A percentile compares a stretch with the other conserved stretches of the same genome.
Evolutionary conservation across 164 flowering plant species (phyloP).

Genomic region (Cinnamomum chago): DNA sequence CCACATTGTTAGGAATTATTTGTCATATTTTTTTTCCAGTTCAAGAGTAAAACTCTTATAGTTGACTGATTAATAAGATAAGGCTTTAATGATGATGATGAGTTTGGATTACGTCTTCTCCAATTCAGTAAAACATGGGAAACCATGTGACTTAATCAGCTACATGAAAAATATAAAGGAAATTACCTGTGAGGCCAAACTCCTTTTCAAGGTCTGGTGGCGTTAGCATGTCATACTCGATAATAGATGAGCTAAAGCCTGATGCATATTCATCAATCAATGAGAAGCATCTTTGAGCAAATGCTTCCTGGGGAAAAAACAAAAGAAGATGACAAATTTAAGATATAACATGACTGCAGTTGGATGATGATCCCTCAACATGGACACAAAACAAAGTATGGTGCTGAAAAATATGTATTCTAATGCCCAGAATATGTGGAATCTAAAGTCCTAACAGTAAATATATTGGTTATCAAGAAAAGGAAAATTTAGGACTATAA

Average conservation of each 20-base stretch:
- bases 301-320: constrained; percentile 51
- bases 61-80: neutral
- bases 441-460: neutral
- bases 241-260: constrained; percentile 82
- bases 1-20: too few relatives aligned
- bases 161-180: neutral
- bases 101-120: neutral
- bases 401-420: too few relatives aligned
- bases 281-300: constrained; percentile 79
- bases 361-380: neutral
- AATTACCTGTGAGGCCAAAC: constrained; percentile 81
- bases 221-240: constrained; percentile 89
- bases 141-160: neutral
- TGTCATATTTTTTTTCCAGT: too few relatives aligned
- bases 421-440: neutral
- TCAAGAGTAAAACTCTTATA: too few relatives aligned
- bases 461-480: neutral
- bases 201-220: constrained; percentile 94
- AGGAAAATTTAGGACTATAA: neutral
- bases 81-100: neutral
- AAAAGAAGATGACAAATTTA: too few relatives aligned
- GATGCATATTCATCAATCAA: constrained; percentile 92
- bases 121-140: neutral
- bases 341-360: neutral
- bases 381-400: neutral